Base-by-base conservation (phyloP, 1,284 basidiomycete genomes). In the Apiotrichum domesticum region DNA sequence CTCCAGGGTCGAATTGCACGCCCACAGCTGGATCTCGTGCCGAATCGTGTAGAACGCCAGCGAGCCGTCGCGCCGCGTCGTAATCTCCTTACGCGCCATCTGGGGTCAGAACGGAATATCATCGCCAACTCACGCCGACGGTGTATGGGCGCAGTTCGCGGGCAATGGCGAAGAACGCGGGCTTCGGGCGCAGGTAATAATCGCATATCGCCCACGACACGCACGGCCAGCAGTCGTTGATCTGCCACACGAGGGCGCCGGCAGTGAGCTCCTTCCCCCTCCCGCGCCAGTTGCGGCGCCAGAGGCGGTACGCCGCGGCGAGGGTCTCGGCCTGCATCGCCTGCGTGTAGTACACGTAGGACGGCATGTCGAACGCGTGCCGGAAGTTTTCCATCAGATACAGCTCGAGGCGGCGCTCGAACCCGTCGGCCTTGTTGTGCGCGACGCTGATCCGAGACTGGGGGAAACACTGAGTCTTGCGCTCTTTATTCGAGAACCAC, bases 391-490 rank as follows among this genome's bases (percentile, higher is more conserved):
- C 91, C 70, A 90, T 80, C 46, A 94, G 81, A 74, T 93, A 94
- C 29, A 89, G 80, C 82, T 90, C 90, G n/a, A 94, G 76, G 39
- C 90, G 83, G 56, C 91, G 82, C 77, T 93, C 90, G 67, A 86
- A 91, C 0, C 89, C 90, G 34, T 67, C 72, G 2, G 90, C 91
- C 73, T 95, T 94, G 80, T 94, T 94, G 74, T 94, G 92, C 67
- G 86, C 86, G 59, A 80, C 83, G 68, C 85, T 86, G 13, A 80
- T 81, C 65, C 88, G 82, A n/a, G 90, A 94, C 73, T 95, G 91
- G 40, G 91, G 89, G 77, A 84, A 87, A 21, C 87, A 80, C 71
- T 94, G 87, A 13, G 79, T 70, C 52, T 78, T 78, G 46, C 35
- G 46, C 29, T 59, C 51, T 41, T 53, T 8, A 21, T 21, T 21